A percentile compares a stretch with the other conserved stretches of the same genome.
These are phyloP conservation scores for Blastobotrys raffinosifermentans DNA, from an alignment of 1,139 yeast species.

Conservation along the genomic window DNA sequence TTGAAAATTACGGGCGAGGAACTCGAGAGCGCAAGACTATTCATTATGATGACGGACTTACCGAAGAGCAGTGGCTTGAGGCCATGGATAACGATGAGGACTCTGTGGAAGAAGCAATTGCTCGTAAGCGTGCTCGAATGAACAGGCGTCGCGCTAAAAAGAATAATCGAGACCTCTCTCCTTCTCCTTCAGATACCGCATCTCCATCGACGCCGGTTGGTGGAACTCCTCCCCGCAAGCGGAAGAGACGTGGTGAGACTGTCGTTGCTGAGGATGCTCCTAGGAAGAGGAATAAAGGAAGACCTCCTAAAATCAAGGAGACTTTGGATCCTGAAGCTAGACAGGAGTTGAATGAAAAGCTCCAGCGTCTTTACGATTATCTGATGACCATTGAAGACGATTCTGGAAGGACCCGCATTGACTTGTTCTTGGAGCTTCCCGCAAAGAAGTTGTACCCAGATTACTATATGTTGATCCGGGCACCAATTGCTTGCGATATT, in stretches of 20 bases:
- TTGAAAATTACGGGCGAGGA: slow-evolving; percentile 53
- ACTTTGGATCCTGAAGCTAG: slow-evolving; percentile 37
- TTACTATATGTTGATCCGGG: slow-evolving; percentile 70
- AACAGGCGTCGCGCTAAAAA: slow-evolving; percentile 14
- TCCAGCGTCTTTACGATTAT: slow-evolving; percentile 21
- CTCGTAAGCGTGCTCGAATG: slow-evolving; percentile 49
- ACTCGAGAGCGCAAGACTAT: slow-evolving; percentile 78
- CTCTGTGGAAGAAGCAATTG: slow-evolving; percentile 64
- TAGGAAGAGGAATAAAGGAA: slow-evolving; percentile 30
- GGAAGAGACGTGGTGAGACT: slow-evolving; percentile 4
- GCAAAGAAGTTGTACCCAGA: slow-evolving; percentile 76
- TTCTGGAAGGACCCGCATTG: slow-evolving; percentile 37
- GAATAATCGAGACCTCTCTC: slow-evolving; percentile 3
- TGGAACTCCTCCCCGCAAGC: slow-evolving; percentile 3
- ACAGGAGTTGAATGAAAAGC: slow-evolving; percentile 20
- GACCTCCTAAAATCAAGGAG: slow-evolving; percentile 36
- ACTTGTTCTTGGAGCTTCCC: slow-evolving; percentile 63
- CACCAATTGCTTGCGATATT: slow-evolving; percentile 73
- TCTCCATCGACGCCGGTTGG: slow-evolving; percentile 17
- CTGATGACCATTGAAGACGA: slow-evolving; percentile 24
- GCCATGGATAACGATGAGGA: slow-evolving; percentile 66
- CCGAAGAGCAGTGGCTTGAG: slow-evolving; percentile 90
- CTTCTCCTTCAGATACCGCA: slow-evolving; percentile 11
- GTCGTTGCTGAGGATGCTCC: slow-evolving; percentile 13
- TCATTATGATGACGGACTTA: slow-evolving; percentile 85